Conservation (phyloP, 1,139 yeast species). For the Geotrichum europaeum region DNA sequence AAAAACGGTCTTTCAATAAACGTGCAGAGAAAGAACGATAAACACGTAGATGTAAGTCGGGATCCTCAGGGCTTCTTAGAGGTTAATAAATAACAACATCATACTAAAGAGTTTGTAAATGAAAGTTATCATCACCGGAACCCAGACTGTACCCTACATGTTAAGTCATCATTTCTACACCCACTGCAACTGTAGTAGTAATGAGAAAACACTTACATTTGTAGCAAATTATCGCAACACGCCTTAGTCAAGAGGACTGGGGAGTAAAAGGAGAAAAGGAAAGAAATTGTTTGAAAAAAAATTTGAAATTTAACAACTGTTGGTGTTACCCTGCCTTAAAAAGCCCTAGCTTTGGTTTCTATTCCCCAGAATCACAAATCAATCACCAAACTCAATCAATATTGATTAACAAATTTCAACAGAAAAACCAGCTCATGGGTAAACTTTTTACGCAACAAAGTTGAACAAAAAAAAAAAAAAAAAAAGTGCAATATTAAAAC, state of each 20-base stretch:
- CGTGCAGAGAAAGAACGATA: not conserved
- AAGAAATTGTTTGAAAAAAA: not conserved
- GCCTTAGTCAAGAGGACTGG: not conserved
- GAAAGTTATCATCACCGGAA: not conserved
- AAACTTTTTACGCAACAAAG: not conserved
- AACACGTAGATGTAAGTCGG: not conserved
- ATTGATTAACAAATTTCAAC: not conserved
- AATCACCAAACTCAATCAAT: not conserved
- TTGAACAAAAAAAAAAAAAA: not conserved
- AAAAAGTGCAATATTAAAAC: not conserved
- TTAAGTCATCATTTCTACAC: not conserved
- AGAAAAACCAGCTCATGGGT: not conserved
- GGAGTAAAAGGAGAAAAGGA: not conserved
- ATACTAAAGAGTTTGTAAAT: slow-evolving; percentile 4
- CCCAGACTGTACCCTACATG: not conserved
- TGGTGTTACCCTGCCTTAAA: not conserved
- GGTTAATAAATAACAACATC: slow-evolving; percentile 7
- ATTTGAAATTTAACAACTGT: not conserved
- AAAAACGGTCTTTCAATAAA: not conserved
- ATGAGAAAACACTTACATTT: not conserved
- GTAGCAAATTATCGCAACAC: not conserved
- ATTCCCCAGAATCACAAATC: not conserved
- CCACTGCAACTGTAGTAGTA: not conserved
- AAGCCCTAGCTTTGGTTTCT: not conserved
- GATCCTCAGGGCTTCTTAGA: slow-evolving; percentile 7